Conservation (phyloP, 164 flowering plant genomes). For the Paratinospora sagittata region DNA sequence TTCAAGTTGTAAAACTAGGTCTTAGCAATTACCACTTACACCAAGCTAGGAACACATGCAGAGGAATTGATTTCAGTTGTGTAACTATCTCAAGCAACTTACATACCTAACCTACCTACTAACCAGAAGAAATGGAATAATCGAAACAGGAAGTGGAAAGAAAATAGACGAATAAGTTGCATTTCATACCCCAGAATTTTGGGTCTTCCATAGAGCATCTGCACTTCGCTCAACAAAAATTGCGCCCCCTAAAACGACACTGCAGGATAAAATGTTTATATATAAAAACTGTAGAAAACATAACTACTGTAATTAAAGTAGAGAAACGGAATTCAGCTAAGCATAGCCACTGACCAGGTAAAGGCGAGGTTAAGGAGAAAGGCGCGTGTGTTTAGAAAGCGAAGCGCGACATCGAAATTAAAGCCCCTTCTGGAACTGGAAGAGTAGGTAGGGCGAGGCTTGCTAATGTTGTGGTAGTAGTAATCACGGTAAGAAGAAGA, state of each 20-base stretch:
- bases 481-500: too few species aligned
- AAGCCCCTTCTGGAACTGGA: slow-evolving; percentile 3
- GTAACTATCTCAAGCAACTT: too few species aligned
- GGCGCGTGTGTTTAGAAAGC: slow-evolving; percentile 36
- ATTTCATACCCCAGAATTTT: slow-evolving; percentile 63
- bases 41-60: too few species aligned
- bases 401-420: slow-evolving; percentile 30
- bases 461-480: neutral
- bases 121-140: neutral
- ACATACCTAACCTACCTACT: too few species aligned
- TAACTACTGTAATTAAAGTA: too few species aligned
- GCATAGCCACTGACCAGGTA: slow-evolving; percentile 37
- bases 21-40: too few species aligned
- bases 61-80: too few species aligned
- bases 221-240: slow-evolving; percentile 36
- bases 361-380: slow-evolving; percentile 62
- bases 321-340: too few species aligned
- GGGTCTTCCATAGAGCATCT: slow-evolving; percentile 58
- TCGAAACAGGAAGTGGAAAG: neutral
- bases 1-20: too few species aligned
- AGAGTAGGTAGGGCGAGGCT: neutral
- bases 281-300: neutral
- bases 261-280: slow-evolving; percentile 19
- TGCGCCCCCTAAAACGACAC: slow-evolving; percentile 51
- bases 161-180: neutral